These are phyloP conservation scores for Fusarium ramigenum DNA, from an alignment of 2,329 filamentous ascomycete species.

Conservation along the genomic window DNA sequence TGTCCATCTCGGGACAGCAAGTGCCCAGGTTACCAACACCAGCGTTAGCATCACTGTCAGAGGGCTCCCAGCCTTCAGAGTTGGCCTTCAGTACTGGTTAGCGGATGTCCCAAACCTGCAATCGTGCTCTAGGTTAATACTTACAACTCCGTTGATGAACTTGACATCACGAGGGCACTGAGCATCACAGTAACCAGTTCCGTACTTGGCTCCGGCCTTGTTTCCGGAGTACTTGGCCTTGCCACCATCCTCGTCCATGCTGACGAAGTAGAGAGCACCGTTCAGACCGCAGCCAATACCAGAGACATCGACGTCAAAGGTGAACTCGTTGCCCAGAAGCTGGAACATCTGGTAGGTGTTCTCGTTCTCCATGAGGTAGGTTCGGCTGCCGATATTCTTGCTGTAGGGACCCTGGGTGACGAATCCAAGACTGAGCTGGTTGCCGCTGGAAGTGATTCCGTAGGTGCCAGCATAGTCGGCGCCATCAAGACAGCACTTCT, in stretches of 20 bases:
- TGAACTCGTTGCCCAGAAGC: slow-evolving; percentile 74
- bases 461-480: slow-evolving; percentile 63
- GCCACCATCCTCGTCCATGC: slow-evolving; percentile 69
- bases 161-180: slow-evolving; percentile 66
- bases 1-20: slow-evolving; percentile 72
- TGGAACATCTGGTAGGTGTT: slow-evolving; percentile 72
- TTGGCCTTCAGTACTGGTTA: slow-evolving; percentile 55
- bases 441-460: slow-evolving; percentile 62
- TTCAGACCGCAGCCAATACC: slow-evolving; percentile 75
- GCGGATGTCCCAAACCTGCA: slow-evolving; percentile 26
- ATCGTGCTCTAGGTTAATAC: slow-evolving; percentile 1
- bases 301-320: slow-evolving; percentile 77
- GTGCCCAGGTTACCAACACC: slow-evolving; percentile 62
- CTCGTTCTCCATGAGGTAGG: slow-evolving; percentile 71
- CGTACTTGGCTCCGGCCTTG: slow-evolving; percentile 66
- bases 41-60: slow-evolving; percentile 62
- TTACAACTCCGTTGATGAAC: slow-evolving; percentile 64
- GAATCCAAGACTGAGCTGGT: slow-evolving; percentile 64
- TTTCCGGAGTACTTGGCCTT: slow-evolving; percentile 59
- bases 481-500: slow-evolving; percentile 63
- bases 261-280: slow-evolving; percentile 73
- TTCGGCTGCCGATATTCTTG: slow-evolving; percentile 63
- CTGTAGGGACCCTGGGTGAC: slow-evolving; percentile 61
- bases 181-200: slow-evolving; percentile 64
- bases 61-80: slow-evolving; percentile 61